A percentile compares a stretch with the other conserved stretches of the same genome.
These are phyloP conservation scores for Psidium guajava DNA, from an alignment of 345 rosid genomes.

Conservation along the genomic window DNA sequence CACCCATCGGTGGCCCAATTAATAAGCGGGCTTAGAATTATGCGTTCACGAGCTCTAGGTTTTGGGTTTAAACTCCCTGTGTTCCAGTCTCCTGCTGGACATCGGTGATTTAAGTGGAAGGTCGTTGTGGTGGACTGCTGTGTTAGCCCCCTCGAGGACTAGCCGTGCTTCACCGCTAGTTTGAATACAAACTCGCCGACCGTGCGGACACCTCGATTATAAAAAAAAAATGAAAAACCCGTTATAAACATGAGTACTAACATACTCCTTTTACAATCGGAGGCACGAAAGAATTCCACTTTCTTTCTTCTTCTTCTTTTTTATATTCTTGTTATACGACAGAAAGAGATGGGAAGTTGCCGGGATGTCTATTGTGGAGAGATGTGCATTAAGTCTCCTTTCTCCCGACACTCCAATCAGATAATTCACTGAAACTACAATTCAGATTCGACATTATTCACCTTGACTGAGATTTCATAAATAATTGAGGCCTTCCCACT, in stretches of 20 bases:
- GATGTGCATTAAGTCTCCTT: neutral
- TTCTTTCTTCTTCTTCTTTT: neutral
- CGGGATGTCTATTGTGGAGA: neutral
- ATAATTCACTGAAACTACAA: neutral
- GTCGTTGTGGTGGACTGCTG: too few relatives aligned
- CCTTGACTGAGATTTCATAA: neutral
- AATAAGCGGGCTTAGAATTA: too few relatives aligned
- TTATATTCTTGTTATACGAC: neutral
- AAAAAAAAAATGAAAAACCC: neutral
- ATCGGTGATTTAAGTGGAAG: too few relatives aligned
- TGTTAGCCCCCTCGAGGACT: too few relatives aligned
- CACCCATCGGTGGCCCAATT: too few relatives aligned
- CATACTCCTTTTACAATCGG: neutral
- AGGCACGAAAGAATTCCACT: neutral
- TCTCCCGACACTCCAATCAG: neutral
- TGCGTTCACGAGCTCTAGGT: too few relatives aligned
- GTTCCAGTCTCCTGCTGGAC: too few relatives aligned
- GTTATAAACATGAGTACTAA: neutral
- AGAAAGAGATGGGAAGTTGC: neutral
- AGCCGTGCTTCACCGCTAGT: too few relatives aligned
- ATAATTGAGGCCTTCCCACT: neutral
- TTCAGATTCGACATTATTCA: neutral
- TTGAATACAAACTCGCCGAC: too few relatives aligned
- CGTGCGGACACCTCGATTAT: too few relatives aligned
- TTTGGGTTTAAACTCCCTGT: too few relatives aligned